Evolutionary conservation across 2,329 filamentous ascomycete species (phyloP), one percentile per base, ranked within the genome.

Genomic region (Neopestalotiopsis sp.): DNA sequence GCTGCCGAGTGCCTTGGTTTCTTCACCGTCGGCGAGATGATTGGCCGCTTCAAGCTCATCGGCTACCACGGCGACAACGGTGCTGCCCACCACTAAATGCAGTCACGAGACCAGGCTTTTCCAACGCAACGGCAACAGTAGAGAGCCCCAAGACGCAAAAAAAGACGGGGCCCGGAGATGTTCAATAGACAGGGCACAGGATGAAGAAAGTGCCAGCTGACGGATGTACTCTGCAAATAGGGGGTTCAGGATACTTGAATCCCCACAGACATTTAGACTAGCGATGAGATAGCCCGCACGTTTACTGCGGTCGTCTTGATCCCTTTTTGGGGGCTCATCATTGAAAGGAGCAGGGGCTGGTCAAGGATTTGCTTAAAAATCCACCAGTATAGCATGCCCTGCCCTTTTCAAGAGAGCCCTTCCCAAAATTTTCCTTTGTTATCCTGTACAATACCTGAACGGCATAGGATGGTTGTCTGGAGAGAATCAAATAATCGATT

Each of bases 11-110:
- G 94, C 65, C 84, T 99, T 74, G 96, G 96, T 71, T 99, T 99
- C 89, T 99, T 98, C 89, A 97, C 95, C 71, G 90, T 98, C 67
- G 96, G 96, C 73, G 95, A 98, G 88, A 98, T 99, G 82, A 91
- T 99, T 77, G 96, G 96, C 77, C 90, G 95, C 78, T 90, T 96
- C 85, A 98, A 99, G 92, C 82, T 99, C 75, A 88, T 99, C 76
- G 96, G 96, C 73, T 99, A 99, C 88, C 89, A 88, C 82, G 92
- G 93, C 79, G 89, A 93, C 80, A 79, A 80, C 72, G 81, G 81
- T 72, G 87, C 86, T 75, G 84, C 85, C 73, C 88, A 91, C 81
- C 89, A 89, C 83, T 89, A 85, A 84, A 75, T 65, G 20, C 13
- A 61, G 34, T 17, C 6, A 30, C 38, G 58, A 42, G 20, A 32